Evolutionary conservation across 352 stramenopile genomes (phyloP).

Genomic region (Globisporangium splendens): DNA sequence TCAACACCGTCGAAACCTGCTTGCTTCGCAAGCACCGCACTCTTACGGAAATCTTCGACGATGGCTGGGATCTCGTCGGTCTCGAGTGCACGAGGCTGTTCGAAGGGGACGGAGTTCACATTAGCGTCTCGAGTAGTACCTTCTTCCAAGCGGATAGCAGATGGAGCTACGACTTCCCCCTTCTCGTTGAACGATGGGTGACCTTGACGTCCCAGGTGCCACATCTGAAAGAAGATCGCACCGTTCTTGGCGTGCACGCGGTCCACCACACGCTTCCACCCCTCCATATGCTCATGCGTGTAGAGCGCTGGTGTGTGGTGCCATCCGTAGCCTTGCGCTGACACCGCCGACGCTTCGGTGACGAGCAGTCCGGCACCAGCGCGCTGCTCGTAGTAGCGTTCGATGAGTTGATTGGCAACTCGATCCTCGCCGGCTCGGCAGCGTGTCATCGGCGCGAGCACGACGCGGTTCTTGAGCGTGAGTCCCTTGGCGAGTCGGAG

Average conservation of each 20-base stretch:
- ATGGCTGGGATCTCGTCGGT: not conserved
- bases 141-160: constrained; percentile 20
- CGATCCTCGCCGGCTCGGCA: too few species aligned
- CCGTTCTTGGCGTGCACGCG: too few species aligned
- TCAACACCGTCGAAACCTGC: constrained; percentile 76
- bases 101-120: not conserved
- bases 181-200: constrained; percentile 30
- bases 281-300: too few species aligned
- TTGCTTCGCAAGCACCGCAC: not conserved
- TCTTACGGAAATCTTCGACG: constrained; percentile 1
- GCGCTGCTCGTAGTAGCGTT: too few species aligned
- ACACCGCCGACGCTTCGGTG: too few species aligned
- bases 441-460: too few species aligned
- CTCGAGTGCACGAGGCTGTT: constrained; percentile 1
- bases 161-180: constrained; percentile 13
- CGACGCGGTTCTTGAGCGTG: not conserved
- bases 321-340: too few species aligned
- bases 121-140: constrained; percentile 1
- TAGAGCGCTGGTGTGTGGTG: too few species aligned
- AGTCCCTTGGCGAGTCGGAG: too few species aligned
- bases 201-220: constrained; percentile 47
- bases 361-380: too few species aligned
- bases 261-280: too few species aligned
- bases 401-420: too few species aligned
- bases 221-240: constrained; percentile 57